Base-by-base conservation (phyloP, 352 stramenopile genomes). In the Blastocystis hominis region DNA sequence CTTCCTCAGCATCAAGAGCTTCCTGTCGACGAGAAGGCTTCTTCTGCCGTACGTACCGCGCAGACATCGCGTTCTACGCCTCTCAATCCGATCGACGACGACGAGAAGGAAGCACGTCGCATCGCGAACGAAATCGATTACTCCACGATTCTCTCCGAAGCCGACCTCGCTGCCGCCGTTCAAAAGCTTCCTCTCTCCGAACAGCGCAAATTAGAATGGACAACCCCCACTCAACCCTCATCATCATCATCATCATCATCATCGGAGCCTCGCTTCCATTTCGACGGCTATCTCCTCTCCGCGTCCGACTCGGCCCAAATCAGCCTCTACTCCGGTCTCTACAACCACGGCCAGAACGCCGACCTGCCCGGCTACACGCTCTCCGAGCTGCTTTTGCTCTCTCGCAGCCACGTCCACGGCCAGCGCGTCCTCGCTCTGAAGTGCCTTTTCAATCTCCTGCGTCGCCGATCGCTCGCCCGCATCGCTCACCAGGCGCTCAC, bases 391-490 rank as follows among this genome's bases (percentile, higher is more conserved):
- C 9, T 34, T 4, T 46, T 78, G 2, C 55, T 87, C 30, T 36
- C n/a, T 24, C 62, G 77, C 30, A 68, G 42, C 24, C 38, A 59
- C 30, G 66, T 87, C 10, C 46, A 40, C 34, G 77, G 77, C 1
- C 77, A 87, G 36, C 77, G 77, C 47, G 66, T 78, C 15, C 44
- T 87, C 0, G 77, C 77, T n/a, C 66, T 87, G 50, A 87, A 84
- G 50, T 66, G 47, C 24, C 50, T 84, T 47, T 44, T 47, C 3
- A 84, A 84, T 15, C 7, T 84, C 15, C 72, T 84, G 13, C 72
- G 56, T 17, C 72, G 72, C 56, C 44, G 72, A 20, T 66, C 44
- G 30, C 38, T 40, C 30, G 53, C 30, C 3, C 72, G 72, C 6
- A 30, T 68, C 30, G 13, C 30, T 20, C 44, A 53, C 20, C 47